Conservation (phyloP, 139 green algal species). For the Tetradesmus obliquus region DNA sequence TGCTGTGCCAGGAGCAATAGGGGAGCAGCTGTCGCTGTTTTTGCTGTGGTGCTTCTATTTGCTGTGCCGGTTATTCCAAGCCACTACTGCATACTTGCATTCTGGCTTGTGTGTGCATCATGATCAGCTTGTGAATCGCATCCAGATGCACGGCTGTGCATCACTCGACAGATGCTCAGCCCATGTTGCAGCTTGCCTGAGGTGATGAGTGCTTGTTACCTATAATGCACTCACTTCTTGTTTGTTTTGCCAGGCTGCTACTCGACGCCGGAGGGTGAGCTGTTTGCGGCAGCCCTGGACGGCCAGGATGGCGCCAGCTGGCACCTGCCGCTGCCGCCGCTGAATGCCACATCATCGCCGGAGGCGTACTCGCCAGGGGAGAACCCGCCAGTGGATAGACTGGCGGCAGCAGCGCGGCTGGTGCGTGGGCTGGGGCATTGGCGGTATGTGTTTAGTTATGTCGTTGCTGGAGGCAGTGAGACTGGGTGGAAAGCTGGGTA, state of each 20-base stretch:
- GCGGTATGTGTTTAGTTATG: neutral
- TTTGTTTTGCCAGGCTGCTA: conserved; percentile 55
- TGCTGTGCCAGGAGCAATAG: neutral
- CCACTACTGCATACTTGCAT: too few relatives aligned
- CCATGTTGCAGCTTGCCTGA: too few relatives aligned
- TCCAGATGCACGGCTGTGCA: neutral
- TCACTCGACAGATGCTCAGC: neutral
- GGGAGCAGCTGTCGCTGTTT: neutral
- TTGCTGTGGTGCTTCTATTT: too few relatives aligned
- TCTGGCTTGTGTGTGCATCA: neutral
- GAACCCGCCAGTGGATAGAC: conserved; percentile 63
- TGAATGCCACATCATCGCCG: conserved; percentile 64
- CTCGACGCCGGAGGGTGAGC: conserved; percentile 61
- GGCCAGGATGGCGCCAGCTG: conserved; percentile 77
- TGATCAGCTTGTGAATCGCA: neutral
- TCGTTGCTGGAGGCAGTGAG: conserved; percentile 59
- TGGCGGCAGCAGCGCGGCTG: conserved; percentile 68
- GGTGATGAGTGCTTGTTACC: too few relatives aligned
- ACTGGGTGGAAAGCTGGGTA: conserved; percentile 21
- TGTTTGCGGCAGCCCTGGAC: conserved; percentile 78
- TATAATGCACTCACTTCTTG: too few relatives aligned
- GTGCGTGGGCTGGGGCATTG: conserved; percentile 33
- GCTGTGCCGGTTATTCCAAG: too few relatives aligned
- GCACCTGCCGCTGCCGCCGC: conserved; percentile 84
- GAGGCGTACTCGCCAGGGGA: conserved; percentile 82